phyloP scores from a whole-genome alignment of 2,329 filamentous ascomycete genomes.

The Curvularia sp. region DNA sequence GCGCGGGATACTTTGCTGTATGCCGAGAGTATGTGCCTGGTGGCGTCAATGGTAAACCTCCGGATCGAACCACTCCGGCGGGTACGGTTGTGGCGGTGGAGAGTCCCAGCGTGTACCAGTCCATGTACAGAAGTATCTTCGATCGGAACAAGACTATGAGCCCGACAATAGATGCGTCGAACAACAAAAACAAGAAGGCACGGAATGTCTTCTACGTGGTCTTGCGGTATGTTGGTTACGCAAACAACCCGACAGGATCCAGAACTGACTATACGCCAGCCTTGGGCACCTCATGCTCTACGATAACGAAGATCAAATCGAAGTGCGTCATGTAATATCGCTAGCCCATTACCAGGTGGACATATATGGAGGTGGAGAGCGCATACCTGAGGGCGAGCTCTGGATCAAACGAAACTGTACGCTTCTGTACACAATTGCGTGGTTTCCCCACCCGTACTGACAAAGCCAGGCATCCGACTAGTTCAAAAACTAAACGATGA shows the following conservation, averaged over 20 bases:
- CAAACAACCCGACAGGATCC: no score
- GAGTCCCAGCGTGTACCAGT: conserved; percentile 95
- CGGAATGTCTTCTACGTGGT: conserved; percentile 95
- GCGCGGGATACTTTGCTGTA: conserved; percentile 93
- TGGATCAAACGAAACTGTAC: conserved; percentile 91
- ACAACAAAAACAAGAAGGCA: conserved; percentile 64
- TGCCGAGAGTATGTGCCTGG: conserved; percentile 91
- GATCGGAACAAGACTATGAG: conserved; percentile 71
- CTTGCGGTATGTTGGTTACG: conserved; percentile 66
- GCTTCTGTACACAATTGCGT: neutral
- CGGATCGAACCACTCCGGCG: conserved; percentile 81
- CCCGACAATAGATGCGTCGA: conserved; percentile 61
- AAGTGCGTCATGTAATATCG: conserved; percentile 95
- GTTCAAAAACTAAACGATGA: conserved; percentile 67
- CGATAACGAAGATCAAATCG: conserved; percentile 91
- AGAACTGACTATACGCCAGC: conserved; percentile 26
- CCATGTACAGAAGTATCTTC: conserved; percentile 96
- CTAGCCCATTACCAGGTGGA: conserved; percentile 85
- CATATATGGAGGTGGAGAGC: conserved; percentile 79
- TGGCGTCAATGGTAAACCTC: conserved; percentile 90
- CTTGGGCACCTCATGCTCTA: conserved; percentile 96
- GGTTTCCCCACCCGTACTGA: conserved; percentile 12
- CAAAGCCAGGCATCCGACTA: conserved; percentile 65
- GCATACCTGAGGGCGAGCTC: conserved; percentile 87
- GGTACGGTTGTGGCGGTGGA: conserved; percentile 79